A percentile compares a stretch with the other conserved stretches of the same genome.
Evolutionary conservation across 768 basidiomycete genomes (phyloP).

Genomic region (Collybia nuda): DNA sequence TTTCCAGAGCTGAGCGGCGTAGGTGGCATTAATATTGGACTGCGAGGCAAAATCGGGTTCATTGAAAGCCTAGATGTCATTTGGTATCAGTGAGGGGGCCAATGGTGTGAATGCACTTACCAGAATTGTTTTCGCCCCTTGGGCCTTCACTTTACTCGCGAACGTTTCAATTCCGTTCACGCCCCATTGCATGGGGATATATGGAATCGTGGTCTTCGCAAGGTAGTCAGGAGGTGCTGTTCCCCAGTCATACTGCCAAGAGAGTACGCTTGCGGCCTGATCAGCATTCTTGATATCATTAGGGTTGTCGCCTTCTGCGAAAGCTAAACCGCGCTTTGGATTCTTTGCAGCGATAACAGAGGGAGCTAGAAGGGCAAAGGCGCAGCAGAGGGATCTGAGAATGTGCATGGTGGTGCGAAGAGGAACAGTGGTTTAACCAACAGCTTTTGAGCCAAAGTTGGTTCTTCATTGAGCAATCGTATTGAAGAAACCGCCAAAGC

Average conservation of each 20-base stretch:
- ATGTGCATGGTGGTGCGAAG: slow-evolving; percentile 7
- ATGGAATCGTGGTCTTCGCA: slow-evolving; percentile 26
- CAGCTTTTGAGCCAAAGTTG: slow-evolving; percentile 5
- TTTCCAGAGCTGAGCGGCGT: slow-evolving; percentile 32
- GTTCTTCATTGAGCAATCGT: background rate
- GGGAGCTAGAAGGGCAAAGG: background rate
- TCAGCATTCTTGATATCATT: slow-evolving; percentile 25
- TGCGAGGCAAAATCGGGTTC: slow-evolving; percentile 33
- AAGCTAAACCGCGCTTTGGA: slow-evolving; percentile 34
- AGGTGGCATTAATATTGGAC: slow-evolving; percentile 28
- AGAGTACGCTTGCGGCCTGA: slow-evolving; percentile 25
- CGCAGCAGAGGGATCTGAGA: background rate
- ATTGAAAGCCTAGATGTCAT: slow-evolving; percentile 27
- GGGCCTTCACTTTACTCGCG: slow-evolving; percentile 19
- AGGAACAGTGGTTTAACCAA: background rate
- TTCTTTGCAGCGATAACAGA: slow-evolving; percentile 27
- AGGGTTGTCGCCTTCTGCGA: slow-evolving; percentile 22
- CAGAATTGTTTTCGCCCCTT: slow-evolving; percentile 39
- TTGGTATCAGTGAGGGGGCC: too few relatives aligned
- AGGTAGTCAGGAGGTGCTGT: slow-evolving; percentile 27
- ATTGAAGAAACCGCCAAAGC: background rate
- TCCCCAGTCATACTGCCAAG: slow-evolving; percentile 47
- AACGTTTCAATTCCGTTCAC: slow-evolving; percentile 25
- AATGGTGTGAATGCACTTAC: slow-evolving; percentile 16
- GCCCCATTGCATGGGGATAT: slow-evolving; percentile 42